Evolutionary conservation across 192 early-diverging fungal genomes (phyloP), one percentile per base, ranked within the genome.

Genomic region (Backusella mclennaniae): DNA sequence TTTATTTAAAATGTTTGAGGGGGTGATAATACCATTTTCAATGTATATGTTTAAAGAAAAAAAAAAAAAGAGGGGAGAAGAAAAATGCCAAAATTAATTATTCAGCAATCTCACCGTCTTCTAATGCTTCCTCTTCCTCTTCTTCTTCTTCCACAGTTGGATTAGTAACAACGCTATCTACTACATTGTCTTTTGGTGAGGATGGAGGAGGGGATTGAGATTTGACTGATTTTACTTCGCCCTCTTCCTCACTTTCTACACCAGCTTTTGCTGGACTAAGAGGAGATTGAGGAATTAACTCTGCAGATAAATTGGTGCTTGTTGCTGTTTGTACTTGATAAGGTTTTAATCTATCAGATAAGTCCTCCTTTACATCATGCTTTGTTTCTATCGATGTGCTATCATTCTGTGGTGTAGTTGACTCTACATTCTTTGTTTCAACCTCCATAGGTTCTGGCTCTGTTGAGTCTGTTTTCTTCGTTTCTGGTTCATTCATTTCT

Each of bases 81-180:
- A 53, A 8, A 21, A 21, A 26, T 9, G 53, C 2, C 8, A 29
- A 63, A 63, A 26, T 11, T 6, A 26, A 56, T 49, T 59, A 72
- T 41, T 71, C 80, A 23, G 75, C 70, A 67, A 76, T 81, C 35
- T 81, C 75, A 42, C 80, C 80, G 23, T 81, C 75, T 69, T 81
- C 80, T 12, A 77, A 63, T 36, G 71, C 73, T 66, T 79, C 66
- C 41, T 73, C 70, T 21, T 76, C 39, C 14, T 76, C 39, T 9
- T 31, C 33, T 26, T 23, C 76, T 19, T n/a, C 49, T 67, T 67
- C 66, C 23, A 67, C 3, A 17, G 19, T 0, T 26, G 23, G 66
- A 17, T 35, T 31, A 8, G 26, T 26, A 26, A 31, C 0, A 68
- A 8, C 7, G 7, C 15, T 68, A 9, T 68, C 46, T 15, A 17